Base-by-base conservation (phyloP, 179 eudicot genomes). In the Beta macrorhiza region DNA sequence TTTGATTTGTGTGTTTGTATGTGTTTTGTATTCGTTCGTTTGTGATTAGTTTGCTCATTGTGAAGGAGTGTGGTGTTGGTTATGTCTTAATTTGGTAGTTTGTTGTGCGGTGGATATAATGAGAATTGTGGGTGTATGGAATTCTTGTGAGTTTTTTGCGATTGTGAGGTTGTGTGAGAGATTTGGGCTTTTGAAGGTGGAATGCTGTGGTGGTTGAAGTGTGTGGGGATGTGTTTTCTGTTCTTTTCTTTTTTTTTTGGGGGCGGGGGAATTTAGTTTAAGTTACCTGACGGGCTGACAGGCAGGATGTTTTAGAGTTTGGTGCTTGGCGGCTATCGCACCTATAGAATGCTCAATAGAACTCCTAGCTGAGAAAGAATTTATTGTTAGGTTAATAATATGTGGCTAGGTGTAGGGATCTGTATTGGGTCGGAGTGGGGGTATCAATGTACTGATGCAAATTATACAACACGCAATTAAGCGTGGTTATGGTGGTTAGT, bases 111-210 rank as follows among this genome's bases (percentile, higher is more conserved):
- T 42, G 29, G 17, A 29, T 49, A 58, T 12, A 29, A 14, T 55
- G 7, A n/a, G 4, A 2, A 37, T 45, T 65, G n/a, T 53, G 20
- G 5, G 44, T 1, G 37, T 53, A 10, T n/a, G 51, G 11, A 68
- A 32, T 57, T 47, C 5, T 19, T 15, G 44, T 32, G 11, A 53
- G 49, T 47, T 72, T 22, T 44, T 19, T 37, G 51, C 49, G 49
- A 67, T 67, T 37, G n/a, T 72, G 63, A 5, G 63, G 15, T 74
- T 44, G 37, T 61, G 51, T 6, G 29, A 20, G 20, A 10, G 49
- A 20, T 5, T 5, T 57, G 55, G 45, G 79, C 70, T 52, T 53
- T 32, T 42, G 69, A 56, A 67, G 74, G 74, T 75, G 58, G 53
- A 72, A 73, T 80, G 62, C 29, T 25, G 37, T 29, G 20, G 63